Percentiles rank a stretch among this genome's conserved stretches.
phyloP scores from a whole-genome alignment of 1,139 yeast species.

The Debaryomyces fabryi region DNA sequence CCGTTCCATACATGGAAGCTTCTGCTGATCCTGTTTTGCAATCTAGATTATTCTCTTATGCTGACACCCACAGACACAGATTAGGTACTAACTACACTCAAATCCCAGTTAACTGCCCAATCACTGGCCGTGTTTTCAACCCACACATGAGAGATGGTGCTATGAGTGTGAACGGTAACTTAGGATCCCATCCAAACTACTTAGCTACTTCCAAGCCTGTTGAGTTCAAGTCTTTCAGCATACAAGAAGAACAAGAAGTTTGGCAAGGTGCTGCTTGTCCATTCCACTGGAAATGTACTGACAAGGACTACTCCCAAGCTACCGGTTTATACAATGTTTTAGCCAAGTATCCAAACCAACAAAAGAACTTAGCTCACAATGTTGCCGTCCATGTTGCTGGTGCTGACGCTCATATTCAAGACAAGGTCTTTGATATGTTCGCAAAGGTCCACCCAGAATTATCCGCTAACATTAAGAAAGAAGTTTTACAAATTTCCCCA shows the following conservation, averaged over 20 bases:
- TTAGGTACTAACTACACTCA: conserved; percentile 72
- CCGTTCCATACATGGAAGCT: conserved; percentile 83
- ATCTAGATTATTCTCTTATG: conserved; percentile 80
- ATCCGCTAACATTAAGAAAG: conserved; percentile 61
- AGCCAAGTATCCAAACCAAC: conserved; percentile 77
- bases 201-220: conserved; percentile 61
- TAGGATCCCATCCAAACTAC: conserved; percentile 84
- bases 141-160: conserved; percentile 86
- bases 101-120: conserved; percentile 74
- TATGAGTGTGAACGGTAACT: conserved; percentile 82
- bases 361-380: conserved; percentile 80
- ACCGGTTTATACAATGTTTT: conserved; percentile 69
- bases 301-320: conserved; percentile 72
- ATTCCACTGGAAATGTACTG: conserved; percentile 83
- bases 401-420: conserved; percentile 79
- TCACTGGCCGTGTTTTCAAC: conserved; percentile 49
- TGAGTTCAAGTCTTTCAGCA: conserved; percentile 45
- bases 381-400: conserved; percentile 71
- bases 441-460: conserved; percentile 70
- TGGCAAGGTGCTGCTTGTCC: conserved; percentile 90
- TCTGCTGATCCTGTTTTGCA: conserved; percentile 88
- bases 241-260: conserved; percentile 72
- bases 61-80: conserved; percentile 74
- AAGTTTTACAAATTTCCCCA: conserved; percentile 58
- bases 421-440: conserved; percentile 78